A percentile compares a stretch with the other conserved stretches of the same genome.
Evolutionary conservation across 2,329 filamentous ascomycete species (phyloP).

Genomic region (Volutella citrinella): DNA sequence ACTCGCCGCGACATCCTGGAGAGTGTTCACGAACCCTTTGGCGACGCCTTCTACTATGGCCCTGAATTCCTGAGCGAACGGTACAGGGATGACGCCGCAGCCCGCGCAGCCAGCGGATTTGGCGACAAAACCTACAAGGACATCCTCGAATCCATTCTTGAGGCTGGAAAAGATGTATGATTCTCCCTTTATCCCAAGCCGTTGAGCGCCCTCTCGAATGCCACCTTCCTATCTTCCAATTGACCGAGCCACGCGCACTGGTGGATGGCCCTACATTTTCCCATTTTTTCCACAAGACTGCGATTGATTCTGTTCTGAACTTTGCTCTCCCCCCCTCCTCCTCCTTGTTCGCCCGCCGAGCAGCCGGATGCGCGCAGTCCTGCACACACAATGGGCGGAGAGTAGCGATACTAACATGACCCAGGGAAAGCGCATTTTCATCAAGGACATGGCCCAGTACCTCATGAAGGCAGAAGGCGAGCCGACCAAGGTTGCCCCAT

Average conservation of each 20-base stretch:
- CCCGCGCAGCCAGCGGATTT: conserved; percentile 62
- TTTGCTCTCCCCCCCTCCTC: too few relatives aligned
- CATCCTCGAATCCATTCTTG: conserved; percentile 73
- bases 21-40: conserved; percentile 93
- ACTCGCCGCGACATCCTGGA: conserved; percentile 77
- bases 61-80: conserved; percentile 81
- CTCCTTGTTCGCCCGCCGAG: too few relatives aligned
- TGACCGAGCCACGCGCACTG: too few relatives aligned
- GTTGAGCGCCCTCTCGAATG: too few relatives aligned
- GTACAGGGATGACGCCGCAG: conserved; percentile 65
- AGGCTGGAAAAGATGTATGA: conserved; percentile 70
- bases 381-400: too few relatives aligned
- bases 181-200: conserved; percentile 12
- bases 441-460: conserved; percentile 98
- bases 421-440: conserved; percentile 88
- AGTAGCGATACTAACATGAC: conserved; percentile 25
- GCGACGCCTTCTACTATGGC: conserved; percentile 94
- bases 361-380: too few relatives aligned
- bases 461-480: conserved; percentile 72
- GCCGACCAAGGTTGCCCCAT: conserved; percentile 70
- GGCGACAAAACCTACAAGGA: conserved; percentile 68
- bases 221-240: too few relatives aligned
- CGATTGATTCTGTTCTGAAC: too few relatives aligned
- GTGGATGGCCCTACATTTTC: too few relatives aligned
- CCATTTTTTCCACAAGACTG: too few relatives aligned